These are phyloP conservation scores for Neurospora cerealis DNA, from an alignment of 495 filamentous ascomycete genomes.

Conservation along the genomic window DNA sequence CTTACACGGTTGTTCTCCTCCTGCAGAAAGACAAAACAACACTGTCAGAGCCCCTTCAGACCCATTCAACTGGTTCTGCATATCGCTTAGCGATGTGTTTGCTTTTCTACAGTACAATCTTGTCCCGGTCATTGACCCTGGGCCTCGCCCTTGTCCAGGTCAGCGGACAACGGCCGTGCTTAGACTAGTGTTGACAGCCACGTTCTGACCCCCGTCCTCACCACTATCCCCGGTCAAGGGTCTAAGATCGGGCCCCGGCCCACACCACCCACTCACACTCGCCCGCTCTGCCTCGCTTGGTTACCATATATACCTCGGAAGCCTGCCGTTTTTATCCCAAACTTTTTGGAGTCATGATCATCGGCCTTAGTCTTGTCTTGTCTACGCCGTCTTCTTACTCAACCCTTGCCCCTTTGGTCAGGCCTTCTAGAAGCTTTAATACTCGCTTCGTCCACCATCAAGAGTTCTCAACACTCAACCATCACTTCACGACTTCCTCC, in stretches of 20 bases:
- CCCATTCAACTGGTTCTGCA: neutral
- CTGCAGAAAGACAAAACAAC: neutral
- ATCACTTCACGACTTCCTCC: neutral
- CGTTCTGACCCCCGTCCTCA: neutral
- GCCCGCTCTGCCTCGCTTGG: neutral
- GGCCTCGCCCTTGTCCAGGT: neutral
- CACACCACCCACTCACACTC: neutral
- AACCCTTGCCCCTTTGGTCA: conserved; percentile 2
- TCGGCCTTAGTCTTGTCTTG: neutral
- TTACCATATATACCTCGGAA: neutral
- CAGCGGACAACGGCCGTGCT: neutral
- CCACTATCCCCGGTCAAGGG: neutral
- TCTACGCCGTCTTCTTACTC: neutral
- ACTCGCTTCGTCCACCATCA: neutral
- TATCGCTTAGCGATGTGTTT: neutral
- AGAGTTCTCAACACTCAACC: neutral
- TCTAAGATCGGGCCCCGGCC: neutral
- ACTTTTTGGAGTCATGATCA: neutral
- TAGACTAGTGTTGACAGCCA: neutral
- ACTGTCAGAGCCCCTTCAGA: neutral
- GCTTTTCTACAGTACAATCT: neutral
- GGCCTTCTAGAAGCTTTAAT: conserved; percentile 12
- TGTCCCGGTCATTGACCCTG: neutral
- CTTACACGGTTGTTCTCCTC: neutral
- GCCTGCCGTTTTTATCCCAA: neutral